phyloP scores from a whole-genome alignment of 495 filamentous ascomycete genomes.

The Geoglossum glabrum region DNA sequence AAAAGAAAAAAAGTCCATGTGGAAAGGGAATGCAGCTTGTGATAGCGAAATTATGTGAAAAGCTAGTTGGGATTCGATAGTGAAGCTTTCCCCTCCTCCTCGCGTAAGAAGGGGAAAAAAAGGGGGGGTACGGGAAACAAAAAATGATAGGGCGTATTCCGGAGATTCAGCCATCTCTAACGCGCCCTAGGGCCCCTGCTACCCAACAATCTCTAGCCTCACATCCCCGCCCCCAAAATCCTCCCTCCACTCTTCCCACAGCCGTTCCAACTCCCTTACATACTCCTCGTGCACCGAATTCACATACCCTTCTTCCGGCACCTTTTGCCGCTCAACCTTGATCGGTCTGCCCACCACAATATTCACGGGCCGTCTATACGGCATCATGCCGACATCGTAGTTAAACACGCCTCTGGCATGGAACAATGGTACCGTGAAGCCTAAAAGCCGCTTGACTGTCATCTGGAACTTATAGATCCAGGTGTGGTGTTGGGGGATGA shows the following conservation, averaged over 20 bases:
- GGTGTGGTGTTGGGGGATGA: slow-evolving; percentile 49
- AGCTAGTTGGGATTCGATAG: no score
- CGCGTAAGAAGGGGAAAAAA: no score
- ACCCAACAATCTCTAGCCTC: slow-evolving; percentile 66
- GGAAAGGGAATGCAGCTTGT: no score
- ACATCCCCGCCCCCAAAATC: slow-evolving; percentile 50
- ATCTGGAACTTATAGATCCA: slow-evolving; percentile 57
- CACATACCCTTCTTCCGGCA: slow-evolving; percentile 52
- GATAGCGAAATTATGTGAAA: no score
- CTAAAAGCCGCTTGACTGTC: slow-evolving; percentile 57
- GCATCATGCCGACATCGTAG: slow-evolving; percentile 90
- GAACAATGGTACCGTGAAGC: slow-evolving; percentile 84
- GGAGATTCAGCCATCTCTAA: no score
- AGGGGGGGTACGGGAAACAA: no score
- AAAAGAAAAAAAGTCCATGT: no score
- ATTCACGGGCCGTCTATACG: slow-evolving; percentile 71
- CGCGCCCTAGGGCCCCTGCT: no score
- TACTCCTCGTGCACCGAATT: slow-evolving; percentile 63
- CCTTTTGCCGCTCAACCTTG: slow-evolving; percentile 37
- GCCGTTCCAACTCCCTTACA: slow-evolving; percentile 50
- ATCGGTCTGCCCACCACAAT: slow-evolving; percentile 74
- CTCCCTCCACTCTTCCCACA: slow-evolving; percentile 85
- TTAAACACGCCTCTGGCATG: slow-evolving; percentile 90
- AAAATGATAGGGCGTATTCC: no score
- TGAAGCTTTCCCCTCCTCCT: no score